A percentile compares a stretch with the other conserved stretches of the same genome.
Evolutionary conservation across 768 basidiomycete genomes (phyloP).

Genomic region (Gyrodon lividus): DNA sequence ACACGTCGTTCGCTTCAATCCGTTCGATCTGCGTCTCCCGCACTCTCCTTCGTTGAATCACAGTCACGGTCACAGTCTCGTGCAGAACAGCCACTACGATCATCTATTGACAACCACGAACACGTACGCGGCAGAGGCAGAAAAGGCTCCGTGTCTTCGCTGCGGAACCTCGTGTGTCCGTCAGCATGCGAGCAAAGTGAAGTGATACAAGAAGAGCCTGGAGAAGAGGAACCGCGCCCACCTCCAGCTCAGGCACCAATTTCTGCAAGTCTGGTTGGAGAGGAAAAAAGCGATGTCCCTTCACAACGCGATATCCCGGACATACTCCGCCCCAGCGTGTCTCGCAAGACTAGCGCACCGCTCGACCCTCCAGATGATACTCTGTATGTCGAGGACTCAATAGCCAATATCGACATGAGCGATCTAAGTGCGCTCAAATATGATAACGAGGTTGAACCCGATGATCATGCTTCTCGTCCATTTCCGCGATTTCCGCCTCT

Average conservation of each 20-base stretch:
- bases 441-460: conserved; percentile 27
- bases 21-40: conserved; percentile 22
- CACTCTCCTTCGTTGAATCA: conserved; percentile 18
- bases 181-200: conserved; percentile 5
- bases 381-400: conserved; percentile 21
- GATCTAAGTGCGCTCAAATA: conserved; percentile 30
- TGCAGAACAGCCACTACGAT: conserved; percentile 14
- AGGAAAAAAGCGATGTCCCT: conserved; percentile 8
- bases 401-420: conserved; percentile 32
- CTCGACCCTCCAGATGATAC: conserved; percentile 2
- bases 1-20: conserved; percentile 35
- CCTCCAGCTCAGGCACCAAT: conserved; percentile 2
- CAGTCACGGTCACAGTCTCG: conserved; percentile 17
- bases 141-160: conserved; percentile 29
- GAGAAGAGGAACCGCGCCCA: background rate
- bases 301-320: conserved; percentile 19
- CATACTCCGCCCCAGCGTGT: conserved; percentile 18
- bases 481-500: conserved; percentile 28
- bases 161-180: conserved; percentile 22
- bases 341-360: conserved; percentile 10
- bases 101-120: conserved; percentile 14
- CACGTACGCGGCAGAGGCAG: conserved; percentile 18
- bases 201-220: conserved; percentile 20
- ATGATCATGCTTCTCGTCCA: conserved; percentile 22
- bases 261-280: conserved; percentile 5